phyloP scores from a whole-genome alignment of 768 basidiomycete genomes.

The Boletus vinaceobasis region DNA sequence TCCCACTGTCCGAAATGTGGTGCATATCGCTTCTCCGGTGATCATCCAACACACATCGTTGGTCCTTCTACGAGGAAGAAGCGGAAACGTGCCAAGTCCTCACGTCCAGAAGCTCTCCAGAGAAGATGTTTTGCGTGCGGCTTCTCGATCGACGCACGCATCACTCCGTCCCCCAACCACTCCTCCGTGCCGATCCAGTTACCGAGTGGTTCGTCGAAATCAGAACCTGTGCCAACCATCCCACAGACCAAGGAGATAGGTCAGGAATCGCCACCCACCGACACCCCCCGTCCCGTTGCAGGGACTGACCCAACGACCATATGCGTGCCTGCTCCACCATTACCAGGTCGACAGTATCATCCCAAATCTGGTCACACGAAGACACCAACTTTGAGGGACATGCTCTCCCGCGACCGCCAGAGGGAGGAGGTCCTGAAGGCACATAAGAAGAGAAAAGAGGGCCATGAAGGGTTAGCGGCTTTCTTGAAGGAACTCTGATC shows the following conservation, averaged over 20 bases:
- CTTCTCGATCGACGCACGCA: constrained; percentile 5
- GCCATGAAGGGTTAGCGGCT: constrained; percentile 45
- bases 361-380: constrained; percentile 34
- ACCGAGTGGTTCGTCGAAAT: not conserved
- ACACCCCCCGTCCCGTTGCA: not conserved
- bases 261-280: not conserved
- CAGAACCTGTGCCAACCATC: not conserved
- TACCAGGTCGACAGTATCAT: constrained; percentile 30
- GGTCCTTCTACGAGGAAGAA: constrained; percentile 23
- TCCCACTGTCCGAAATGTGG: constrained; percentile 56
- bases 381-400: constrained; percentile 54
- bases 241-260: not conserved
- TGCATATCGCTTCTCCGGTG: constrained; percentile 40
- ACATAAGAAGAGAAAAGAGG: constrained; percentile 20
- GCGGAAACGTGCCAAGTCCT: constrained; percentile 4
- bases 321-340: not conserved
- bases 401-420: constrained; percentile 60
- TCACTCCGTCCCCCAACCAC: not conserved
- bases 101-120: constrained; percentile 1
- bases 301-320: not conserved
- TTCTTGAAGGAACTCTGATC: constrained; percentile 36
- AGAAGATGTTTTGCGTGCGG: constrained; percentile 23
- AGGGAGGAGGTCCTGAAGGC: constrained; percentile 32
- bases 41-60: constrained; percentile 35
- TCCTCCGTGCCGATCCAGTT: not conserved